Evolutionary conservation across 805 yeast genomes (phyloP), one percentile per base, ranked within the genome.

Genomic region (Yamadazyma sp.): DNA sequence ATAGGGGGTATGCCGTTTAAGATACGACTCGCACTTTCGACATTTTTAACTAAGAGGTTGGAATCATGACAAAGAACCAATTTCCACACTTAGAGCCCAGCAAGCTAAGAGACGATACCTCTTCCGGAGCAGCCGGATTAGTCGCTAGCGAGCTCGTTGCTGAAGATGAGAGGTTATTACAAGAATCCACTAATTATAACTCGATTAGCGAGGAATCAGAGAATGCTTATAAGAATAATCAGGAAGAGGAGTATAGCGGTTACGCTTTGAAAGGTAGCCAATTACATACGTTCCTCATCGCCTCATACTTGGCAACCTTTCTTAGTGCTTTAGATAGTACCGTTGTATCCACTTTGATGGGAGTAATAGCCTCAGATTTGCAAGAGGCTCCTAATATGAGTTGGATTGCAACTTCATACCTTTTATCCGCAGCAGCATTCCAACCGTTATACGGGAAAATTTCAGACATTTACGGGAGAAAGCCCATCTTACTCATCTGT

Each of bases 371-470:
- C 1, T 78, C 85, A 1, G 88, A 82, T 48, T 72, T 83, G 50
- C 63, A 81, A 46, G 81, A 80, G 0, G 64, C 82, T 29, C 77
- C 79, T 3, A 74, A 74, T 44, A 70, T 82, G 18, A 73, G 87
- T 11, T 82, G 88, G 87, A 79, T 83, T 16, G 89, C 86, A 2
- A 79, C 87, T 0, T 74, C 86, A 0, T 83, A 83, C 49, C 59
- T 83, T 28, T 60, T 83, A 28, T 76, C 88, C 1, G 75, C 82
- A 29, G 78, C 89, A 0, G 83, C 86, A 2, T 80, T 81, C 53
- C 90, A 83, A 56, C 90, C 90, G 2, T 57, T 83, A 15, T 80
- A 74, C 46, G 90, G 90, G 6, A 82, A 80, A 49, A 51, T 83
- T 6, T 77, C 84, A 11, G 90, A 83, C 50, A 80, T 82, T 18